phyloP scores from a whole-genome alignment of 257 asterid species.

The Ballota nigra region DNA sequence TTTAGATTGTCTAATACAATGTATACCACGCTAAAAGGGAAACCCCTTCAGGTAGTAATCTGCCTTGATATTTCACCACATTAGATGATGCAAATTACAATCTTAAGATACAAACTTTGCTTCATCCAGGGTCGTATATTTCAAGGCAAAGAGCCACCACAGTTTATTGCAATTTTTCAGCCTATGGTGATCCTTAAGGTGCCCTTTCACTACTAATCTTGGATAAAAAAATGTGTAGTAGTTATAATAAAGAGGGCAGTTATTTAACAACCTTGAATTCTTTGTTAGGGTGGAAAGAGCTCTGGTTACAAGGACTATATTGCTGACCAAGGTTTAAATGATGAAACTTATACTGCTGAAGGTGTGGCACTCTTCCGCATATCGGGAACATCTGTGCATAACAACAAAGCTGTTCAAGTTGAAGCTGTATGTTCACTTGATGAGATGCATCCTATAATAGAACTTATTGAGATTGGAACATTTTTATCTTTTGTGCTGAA shows the following conservation, averaged over 20 bases:
- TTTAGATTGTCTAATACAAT: slow-evolving; percentile 54
- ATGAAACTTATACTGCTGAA: slow-evolving; percentile 83
- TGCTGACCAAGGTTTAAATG: slow-evolving; percentile 86
- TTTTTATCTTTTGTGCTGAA: slow-evolving; percentile 1
- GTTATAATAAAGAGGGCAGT: slow-evolving; percentile 9
- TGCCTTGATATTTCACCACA: slow-evolving; percentile 10
- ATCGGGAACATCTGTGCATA: slow-evolving; percentile 80
- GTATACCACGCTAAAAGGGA: slow-evolving; percentile 87
- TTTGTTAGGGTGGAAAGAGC: slow-evolving; percentile 91
- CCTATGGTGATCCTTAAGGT: slow-evolving; percentile 97
- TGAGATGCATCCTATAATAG: not conserved
- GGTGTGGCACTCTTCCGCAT: slow-evolving; percentile 75
- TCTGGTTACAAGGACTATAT: slow-evolving; percentile 78
- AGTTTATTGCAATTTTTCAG: slow-evolving; percentile 84
- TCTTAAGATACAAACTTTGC: slow-evolving; percentile 4
- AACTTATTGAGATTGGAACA: not conserved
- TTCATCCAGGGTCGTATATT: slow-evolving; percentile 70
- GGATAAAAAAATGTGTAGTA: not conserved
- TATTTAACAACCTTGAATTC: slow-evolving; percentile 17
- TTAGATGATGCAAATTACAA: slow-evolving; percentile 8
- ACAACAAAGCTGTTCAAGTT: slow-evolving; percentile 75
- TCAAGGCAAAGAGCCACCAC: slow-evolving; percentile 99
- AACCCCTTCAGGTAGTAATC: slow-evolving; percentile 74
- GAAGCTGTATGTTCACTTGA: slow-evolving; percentile 62
- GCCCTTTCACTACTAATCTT: slow-evolving; percentile 22